A percentile compares a stretch with the other conserved stretches of the same genome.
Conservation (phyloP, 2,329 filamentous ascomycete species). For the Zelopaecilomyces penicillatus region DNA sequence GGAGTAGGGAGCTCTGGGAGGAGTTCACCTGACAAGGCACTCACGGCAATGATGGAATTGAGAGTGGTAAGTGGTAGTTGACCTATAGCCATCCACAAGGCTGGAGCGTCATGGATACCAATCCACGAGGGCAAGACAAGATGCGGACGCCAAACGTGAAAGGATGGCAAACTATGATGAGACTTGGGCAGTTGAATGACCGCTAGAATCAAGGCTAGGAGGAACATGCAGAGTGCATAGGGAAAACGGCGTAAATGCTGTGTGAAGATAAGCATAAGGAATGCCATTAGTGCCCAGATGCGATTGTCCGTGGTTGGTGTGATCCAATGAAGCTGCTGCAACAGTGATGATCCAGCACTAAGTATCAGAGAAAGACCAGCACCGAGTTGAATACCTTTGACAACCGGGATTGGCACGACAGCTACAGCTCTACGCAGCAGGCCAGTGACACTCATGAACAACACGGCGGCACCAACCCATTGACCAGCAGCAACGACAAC, state of each 20-base stretch:
- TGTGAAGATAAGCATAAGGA: slow-evolving; percentile 60
- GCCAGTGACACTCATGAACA: slow-evolving; percentile 71
- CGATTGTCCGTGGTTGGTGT: slow-evolving; percentile 66
- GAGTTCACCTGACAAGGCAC: slow-evolving; percentile 68
- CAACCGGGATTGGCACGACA: slow-evolving; percentile 75
- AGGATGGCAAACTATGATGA: slow-evolving; percentile 35
- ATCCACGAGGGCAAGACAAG: slow-evolving; percentile 29
- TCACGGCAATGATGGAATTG: slow-evolving; percentile 86
- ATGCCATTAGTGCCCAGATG: slow-evolving; percentile 67
- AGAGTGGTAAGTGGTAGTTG: slow-evolving; percentile 87
- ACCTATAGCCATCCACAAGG: slow-evolving; percentile 59
- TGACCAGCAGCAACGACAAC: slow-evolving; percentile 68
- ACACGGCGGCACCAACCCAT: slow-evolving; percentile 64
- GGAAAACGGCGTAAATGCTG: slow-evolving; percentile 60
- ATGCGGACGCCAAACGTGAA: slow-evolving; percentile 53
- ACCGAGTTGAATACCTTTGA: slow-evolving; percentile 92
- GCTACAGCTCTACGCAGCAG: slow-evolving; percentile 64
- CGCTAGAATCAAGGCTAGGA: slow-evolving; percentile 60
- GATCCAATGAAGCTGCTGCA: slow-evolving; percentile 61
- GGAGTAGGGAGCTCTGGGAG: slow-evolving; percentile 61
- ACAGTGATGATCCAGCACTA: slow-evolving; percentile 61
- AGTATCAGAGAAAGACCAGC: slow-evolving; percentile 78
- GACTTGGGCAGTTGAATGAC: slow-evolving; percentile 28
- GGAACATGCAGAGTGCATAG: slow-evolving; percentile 67
- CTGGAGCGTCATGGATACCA: slow-evolving; percentile 18